These are phyloP conservation scores for Backusella mclennaniae DNA, from an alignment of 192 early-diverging fungal species.

Conservation along the genomic window DNA sequence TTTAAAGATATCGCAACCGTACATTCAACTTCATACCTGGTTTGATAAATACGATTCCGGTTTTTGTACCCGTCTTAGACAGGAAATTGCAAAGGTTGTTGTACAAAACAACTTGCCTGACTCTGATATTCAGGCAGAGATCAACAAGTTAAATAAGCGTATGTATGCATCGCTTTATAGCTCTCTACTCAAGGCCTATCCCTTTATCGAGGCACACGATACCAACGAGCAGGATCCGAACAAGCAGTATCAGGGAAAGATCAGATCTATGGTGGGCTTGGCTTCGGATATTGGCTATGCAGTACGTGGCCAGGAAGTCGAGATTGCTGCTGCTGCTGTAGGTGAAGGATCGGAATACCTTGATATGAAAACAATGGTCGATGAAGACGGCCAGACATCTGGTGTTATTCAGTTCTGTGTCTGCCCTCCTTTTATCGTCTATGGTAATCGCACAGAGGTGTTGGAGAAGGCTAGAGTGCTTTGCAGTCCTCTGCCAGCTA, in stretches of 20 bases:
- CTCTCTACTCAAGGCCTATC: slow-evolving; percentile 26
- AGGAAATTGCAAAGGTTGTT: slow-evolving; percentile 31
- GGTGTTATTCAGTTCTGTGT: slow-evolving; percentile 35
- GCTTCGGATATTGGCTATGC: slow-evolving; percentile 23
- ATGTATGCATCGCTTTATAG: slow-evolving; percentile 20
- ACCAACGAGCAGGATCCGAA: slow-evolving; percentile 16
- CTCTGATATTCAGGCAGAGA: slow-evolving; percentile 16
- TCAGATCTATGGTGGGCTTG: slow-evolving; percentile 24
- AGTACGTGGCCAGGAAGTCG: slow-evolving; percentile 38
- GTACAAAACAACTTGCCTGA: slow-evolving; percentile 2
- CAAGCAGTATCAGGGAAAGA: slow-evolving; percentile 21
- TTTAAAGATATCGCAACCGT: slow-evolving; percentile 14
- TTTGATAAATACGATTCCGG: slow-evolving; percentile 26
- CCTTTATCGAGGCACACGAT: slow-evolving; percentile 29
- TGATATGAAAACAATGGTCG: slow-evolving; percentile 29
- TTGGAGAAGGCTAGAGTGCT: slow-evolving; percentile 34
- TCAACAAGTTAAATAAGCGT: not conserved
- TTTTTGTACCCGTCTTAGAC: slow-evolving; percentile 30
- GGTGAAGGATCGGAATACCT: slow-evolving; percentile 16
- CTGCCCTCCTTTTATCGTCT: slow-evolving; percentile 33
- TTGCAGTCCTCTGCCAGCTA: slow-evolving; percentile 5
- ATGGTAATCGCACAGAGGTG: not conserved
- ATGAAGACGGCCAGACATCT: slow-evolving; percentile 30
- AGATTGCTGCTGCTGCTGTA: slow-evolving; percentile 31
- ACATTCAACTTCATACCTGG: slow-evolving; percentile 11